Conservation (phyloP, 108 stramenopile genomes). For the Nannochloropsis salina region DNA sequence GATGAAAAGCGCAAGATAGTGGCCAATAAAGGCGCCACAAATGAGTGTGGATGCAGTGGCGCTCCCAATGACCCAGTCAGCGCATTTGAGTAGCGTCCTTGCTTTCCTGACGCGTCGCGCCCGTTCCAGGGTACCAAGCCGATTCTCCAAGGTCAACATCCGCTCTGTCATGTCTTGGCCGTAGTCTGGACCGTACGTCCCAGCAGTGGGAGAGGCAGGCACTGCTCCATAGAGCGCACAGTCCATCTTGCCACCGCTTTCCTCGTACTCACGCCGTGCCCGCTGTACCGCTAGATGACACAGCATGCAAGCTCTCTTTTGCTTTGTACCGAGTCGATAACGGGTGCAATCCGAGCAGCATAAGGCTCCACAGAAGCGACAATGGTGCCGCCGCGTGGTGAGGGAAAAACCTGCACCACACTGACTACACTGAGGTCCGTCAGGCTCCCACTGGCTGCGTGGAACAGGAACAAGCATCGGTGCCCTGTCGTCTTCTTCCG, state of each 20-base stretch:
- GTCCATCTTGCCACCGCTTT: neutral
- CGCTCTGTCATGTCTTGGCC: conserved; percentile 5
- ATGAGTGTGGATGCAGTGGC: neutral
- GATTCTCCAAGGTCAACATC: conserved; percentile 10
- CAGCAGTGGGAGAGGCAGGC: neutral
- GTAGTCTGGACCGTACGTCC: neutral
- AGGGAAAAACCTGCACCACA: neutral
- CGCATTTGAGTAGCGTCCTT: conserved; percentile 13
- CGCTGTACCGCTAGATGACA: neutral
- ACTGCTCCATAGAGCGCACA: neutral
- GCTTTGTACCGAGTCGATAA: neutral
- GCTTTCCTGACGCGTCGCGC: neutral
- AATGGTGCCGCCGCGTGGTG: conserved; percentile 1
- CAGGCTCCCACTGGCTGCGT: neutral
- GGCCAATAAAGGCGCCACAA: neutral
- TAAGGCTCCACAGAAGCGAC: conserved; percentile 2
- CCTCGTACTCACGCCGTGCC: conserved; percentile 15
- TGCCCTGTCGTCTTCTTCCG: neutral
- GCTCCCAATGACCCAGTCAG: conserved; percentile 4
- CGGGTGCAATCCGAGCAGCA: neutral
- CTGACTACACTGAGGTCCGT: conserved; percentile 19
- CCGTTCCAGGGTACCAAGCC: conserved; percentile 8
- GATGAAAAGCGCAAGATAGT: neutral
- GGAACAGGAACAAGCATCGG: neutral
- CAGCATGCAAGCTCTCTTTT: neutral